Evolutionary conservation across 352 stramenopile genomes (phyloP), one percentile per base, ranked within the genome.

Genomic region (Poterioochromonas sp.): DNA sequence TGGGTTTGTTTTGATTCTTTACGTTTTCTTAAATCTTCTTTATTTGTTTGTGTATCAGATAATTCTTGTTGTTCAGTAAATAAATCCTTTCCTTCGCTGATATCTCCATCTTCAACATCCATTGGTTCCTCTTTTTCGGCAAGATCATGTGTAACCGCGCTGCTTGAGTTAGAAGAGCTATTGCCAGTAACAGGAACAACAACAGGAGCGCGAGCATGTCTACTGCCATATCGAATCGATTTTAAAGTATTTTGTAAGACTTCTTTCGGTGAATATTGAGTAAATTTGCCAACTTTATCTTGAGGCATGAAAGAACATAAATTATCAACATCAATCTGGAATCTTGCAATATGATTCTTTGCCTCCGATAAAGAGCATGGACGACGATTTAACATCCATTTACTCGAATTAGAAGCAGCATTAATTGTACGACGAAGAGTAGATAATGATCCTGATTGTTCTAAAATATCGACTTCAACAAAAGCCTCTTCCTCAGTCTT

Each of bases 281-380:
- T 87, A 70, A 94, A 94, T 60, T 82, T 85, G 32, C 86, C 84
- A 20, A 95, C 94, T 82, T 94, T 95, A 80, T 99, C 94, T 83
- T 99, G 95, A 0, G 96, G 96, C 34, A 99, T 82, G 80, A 99
- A 98, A 62, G 97, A 96, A 78, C 94, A 98, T 43, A 99, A 86
- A 80, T 99, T 99, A 83, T 97, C 92, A 81, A 99, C 94, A 79
- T 96, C 88, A 79, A 98, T 98, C 47, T 92, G 88, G n/a, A 91
- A 85, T 22, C 85, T 80, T 49, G 89, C 81, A 76, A 97, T 93
- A 3, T 97, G 77, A 20, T 90, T 82, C 5, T 83, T 83, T 2
- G 93, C 80, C 1, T 80, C 43, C 44, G 11, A 39, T 49, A 70
- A 26, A 20, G n/a, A 79, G 1, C n/a, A 69, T 68, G 29, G 47